Evolutionary conservation across 371 early-diverging fungal species (phyloP).

Genomic region (Neoconidiobolus thromboides): DNA sequence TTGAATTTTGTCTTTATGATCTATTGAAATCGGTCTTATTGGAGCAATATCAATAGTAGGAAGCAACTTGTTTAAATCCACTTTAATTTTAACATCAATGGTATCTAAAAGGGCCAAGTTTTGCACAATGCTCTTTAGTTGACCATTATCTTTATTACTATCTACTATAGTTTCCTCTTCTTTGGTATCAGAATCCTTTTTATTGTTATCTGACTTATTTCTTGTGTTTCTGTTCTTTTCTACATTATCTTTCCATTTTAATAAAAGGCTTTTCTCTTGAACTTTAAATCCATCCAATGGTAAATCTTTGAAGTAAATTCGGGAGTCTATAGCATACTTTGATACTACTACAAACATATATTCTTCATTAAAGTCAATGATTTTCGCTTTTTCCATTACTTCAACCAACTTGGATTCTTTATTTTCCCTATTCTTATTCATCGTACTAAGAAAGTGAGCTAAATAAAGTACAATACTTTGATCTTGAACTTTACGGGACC

Average conservation of each 20-base stretch:
- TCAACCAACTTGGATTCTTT: no score
- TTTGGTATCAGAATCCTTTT: neutral
- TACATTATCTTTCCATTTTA: neutral
- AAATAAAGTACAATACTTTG: constrained; percentile 55
- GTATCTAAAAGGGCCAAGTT: no score
- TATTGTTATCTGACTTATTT: neutral
- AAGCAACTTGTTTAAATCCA: no score
- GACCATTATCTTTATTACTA: neutral
- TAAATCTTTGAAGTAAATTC: neutral
- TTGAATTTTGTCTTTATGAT: no score
- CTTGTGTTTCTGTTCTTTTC: neutral
- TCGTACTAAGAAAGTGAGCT: constrained; percentile 29
- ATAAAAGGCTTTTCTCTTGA: neutral
- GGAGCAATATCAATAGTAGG: no score
- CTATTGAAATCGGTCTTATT: no score
- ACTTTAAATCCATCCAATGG: neutral
- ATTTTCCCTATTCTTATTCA: neutral
- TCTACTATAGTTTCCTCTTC: neutral
- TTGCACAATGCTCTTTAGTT: no score
- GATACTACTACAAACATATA: neutral
- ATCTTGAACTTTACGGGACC: constrained; percentile 67
- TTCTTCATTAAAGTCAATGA: neutral
- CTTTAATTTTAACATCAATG: no score
- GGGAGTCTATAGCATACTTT: neutral
- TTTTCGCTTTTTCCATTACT: neutral